Conservation (phyloP, 345 rosid genomes). For the Camelina hispida region DNA sequence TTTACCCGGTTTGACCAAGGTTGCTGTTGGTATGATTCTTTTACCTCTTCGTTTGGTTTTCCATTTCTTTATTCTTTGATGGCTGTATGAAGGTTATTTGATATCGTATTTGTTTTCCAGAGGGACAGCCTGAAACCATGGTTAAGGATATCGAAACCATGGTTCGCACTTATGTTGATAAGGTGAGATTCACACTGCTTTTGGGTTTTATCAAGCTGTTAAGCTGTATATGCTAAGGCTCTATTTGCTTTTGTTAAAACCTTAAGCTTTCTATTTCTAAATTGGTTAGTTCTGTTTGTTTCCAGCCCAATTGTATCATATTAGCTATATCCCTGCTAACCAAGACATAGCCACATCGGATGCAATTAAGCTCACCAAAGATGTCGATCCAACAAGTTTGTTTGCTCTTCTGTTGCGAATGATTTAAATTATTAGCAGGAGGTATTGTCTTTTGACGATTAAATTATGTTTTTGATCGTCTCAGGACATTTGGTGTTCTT, state of each 20-base stretch:
- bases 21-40: slow-evolving; percentile 75
- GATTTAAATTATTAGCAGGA: neutral
- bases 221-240: neutral
- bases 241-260: too few species aligned
- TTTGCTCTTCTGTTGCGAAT: slow-evolving; percentile 12
- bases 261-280: neutral
- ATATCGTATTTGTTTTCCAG: slow-evolving; percentile 48
- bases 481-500: slow-evolving; percentile 95
- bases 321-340: slow-evolving; percentile 98
- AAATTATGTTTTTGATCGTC: neutral
- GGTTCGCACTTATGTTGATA: slow-evolving; percentile 93
- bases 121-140: slow-evolving; percentile 93
- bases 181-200: slow-evolving; percentile 66
- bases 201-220: neutral
- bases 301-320: slow-evolving; percentile 87
- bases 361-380: slow-evolving; percentile 88
- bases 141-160: slow-evolving; percentile 84
- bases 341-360: slow-evolving; percentile 98
- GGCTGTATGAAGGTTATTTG: slow-evolving; percentile 3
- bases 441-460: neutral
- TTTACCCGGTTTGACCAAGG: slow-evolving; percentile 95
- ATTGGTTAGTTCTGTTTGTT: slow-evolving; percentile 25
- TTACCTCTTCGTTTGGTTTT: slow-evolving; percentile 12
- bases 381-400: slow-evolving; percentile 89
- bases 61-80: slow-evolving; percentile 5